Base-by-base conservation (phyloP, 176 grass and related monocot genomes). In the Oryza officinalis region DNA sequence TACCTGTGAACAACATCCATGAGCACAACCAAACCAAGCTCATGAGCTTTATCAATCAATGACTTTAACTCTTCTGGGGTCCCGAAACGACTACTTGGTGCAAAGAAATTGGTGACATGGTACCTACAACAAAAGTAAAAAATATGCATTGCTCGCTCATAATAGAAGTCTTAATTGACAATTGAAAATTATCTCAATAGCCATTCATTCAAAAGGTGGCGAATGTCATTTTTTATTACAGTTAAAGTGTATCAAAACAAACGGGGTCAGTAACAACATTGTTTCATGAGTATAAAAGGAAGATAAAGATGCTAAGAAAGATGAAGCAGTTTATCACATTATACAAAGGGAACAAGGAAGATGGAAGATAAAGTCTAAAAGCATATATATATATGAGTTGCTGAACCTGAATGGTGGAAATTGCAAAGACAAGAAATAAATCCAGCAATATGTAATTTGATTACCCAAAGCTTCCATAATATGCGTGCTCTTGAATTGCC, bases 1-100 rank as follows among this genome's bases (percentile, higher is more conserved):
- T 76, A 98, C 96, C 96, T 99, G 88, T 99, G 97, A 81, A 99
- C 97, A 78, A 99, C 82, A 92, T 99, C 97, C 97, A 99, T 99
- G 31, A 99, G 91, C 63, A 99, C 93, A 79, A 94, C 78, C 80
- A 99, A 85, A 40, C 86, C 93, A 80, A 99, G 97, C 75, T 99
- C 97, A 44, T 99, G 97, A 38, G 97, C 97, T 85, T 59, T 96
- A 85, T 99, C 97, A 69, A 96, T 99, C 80, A 99, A 85, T 45
- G 97, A 99, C 79, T 99, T 99, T 25, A 99, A 86, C 27, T 99
- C 93, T 74, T 99, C 97, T 67, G 97, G 97, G 23, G 93, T 99
- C 13, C 97, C 97, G 90, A 99, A 99, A 38, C 97, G 93, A 85
- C 93, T 96, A 86, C 97, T 99, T 67, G 97, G 89, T 61, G 97